Evolutionary conservation across 2,329 filamentous ascomycete genomes (phyloP).

Genomic region (Ophiostoma piceae): DNA sequence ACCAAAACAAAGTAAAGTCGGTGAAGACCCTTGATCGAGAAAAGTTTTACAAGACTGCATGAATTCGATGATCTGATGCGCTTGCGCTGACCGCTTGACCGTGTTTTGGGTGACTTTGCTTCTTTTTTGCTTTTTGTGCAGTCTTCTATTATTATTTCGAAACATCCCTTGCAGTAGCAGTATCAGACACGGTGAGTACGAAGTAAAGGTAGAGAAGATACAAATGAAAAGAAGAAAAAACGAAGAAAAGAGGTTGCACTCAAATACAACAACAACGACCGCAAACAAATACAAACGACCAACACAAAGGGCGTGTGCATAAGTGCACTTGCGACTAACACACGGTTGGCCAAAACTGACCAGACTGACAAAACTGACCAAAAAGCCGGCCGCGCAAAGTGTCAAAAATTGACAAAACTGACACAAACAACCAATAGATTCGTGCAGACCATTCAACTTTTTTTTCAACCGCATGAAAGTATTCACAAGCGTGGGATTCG

Average conservation of each 20-base stretch:
- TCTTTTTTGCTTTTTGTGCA: background rate
- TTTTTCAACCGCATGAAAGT: background rate
- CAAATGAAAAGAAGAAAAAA: background rate
- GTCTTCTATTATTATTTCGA: background rate
- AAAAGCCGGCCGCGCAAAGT: background rate
- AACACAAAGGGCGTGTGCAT: conserved; percentile 8
- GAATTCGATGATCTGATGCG: background rate
- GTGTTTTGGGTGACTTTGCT: background rate
- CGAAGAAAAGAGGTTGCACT: background rate
- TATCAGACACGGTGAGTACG: background rate
- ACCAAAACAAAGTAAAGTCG: conserved; percentile 2
- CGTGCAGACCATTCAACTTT: background rate
- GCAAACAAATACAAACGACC: background rate
- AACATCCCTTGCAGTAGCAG: background rate
- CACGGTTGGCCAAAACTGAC: background rate
- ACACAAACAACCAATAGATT: background rate
- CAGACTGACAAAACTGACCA: background rate
- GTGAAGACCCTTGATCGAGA: conserved; percentile 10
- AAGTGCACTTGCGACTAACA: background rate
- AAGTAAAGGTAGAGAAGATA: background rate
- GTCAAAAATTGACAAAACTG: background rate
- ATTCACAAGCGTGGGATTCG: background rate
- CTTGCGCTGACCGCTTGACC: conserved; percentile 9
- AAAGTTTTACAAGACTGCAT: conserved; percentile 11
- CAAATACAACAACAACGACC: background rate